Evolutionary conservation across 495 filamentous ascomycete species (phyloP).

Genomic region (Penicillium flavigenum): DNA sequence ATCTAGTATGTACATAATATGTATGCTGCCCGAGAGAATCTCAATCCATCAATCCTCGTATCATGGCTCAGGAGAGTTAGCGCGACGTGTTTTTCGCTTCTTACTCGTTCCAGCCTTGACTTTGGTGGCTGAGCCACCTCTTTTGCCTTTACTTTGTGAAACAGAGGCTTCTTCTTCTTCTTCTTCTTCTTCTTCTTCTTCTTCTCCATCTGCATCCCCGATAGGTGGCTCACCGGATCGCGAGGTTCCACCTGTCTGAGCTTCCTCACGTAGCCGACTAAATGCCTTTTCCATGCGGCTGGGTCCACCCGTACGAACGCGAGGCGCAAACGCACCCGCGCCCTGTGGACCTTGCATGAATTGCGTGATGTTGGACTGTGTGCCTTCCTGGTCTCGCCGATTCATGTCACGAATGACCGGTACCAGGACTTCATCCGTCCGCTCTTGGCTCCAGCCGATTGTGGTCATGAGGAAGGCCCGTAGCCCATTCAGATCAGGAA

Average conservation of each 20-base stretch:
- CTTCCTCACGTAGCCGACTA: slow-evolving; percentile 60
- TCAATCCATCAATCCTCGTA: neutral
- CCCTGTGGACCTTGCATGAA: slow-evolving; percentile 71
- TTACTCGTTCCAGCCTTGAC: slow-evolving; percentile 12
- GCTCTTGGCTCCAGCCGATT: slow-evolving; percentile 86
- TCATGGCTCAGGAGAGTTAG: neutral
- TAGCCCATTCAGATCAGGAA: slow-evolving; percentile 85
- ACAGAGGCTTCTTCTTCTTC: slow-evolving; percentile 9
- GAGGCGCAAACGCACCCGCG: slow-evolving; percentile 74
- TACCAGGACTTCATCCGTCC: slow-evolving; percentile 91
- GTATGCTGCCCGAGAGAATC: neutral
- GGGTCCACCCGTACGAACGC: slow-evolving; percentile 57
- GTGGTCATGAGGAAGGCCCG: slow-evolving; percentile 87
- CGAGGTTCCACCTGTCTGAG: slow-evolving; percentile 29
- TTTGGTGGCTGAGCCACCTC: slow-evolving; percentile 8
- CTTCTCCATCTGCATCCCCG: neutral
- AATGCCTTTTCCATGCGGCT: slow-evolving; percentile 86
- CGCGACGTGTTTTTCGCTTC: slow-evolving; percentile 20
- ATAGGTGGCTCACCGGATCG: neutral
- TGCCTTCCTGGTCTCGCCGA: slow-evolving; percentile 77
- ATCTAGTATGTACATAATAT: neutral
- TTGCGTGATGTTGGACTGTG: slow-evolving; percentile 92
- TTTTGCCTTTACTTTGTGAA: slow-evolving; percentile 9
- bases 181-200: slow-evolving; percentile 12
- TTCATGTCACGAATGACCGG: slow-evolving; percentile 97